Conservation (phyloP, 2,329 filamentous ascomycete genomes). For the Lecanicillium sp. region DNA sequence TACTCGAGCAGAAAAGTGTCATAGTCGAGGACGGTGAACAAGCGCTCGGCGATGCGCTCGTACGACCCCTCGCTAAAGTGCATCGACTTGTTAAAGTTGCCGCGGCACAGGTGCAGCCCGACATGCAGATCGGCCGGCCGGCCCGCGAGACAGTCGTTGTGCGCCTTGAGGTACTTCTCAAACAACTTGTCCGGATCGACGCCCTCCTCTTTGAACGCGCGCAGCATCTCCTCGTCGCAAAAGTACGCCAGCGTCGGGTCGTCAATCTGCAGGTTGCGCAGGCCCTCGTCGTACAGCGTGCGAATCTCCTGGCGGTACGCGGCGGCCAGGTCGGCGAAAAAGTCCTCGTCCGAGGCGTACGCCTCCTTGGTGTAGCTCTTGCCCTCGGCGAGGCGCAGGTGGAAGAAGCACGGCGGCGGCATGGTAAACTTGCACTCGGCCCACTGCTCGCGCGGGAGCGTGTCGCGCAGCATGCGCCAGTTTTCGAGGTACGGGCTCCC, state of each 20-base stretch:
- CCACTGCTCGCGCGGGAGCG: slow-evolving; percentile 50
- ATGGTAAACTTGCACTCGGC: slow-evolving; percentile 61
- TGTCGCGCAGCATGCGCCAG: slow-evolving; percentile 28
- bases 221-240: slow-evolving; percentile 60
- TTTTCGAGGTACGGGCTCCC: slow-evolving; percentile 35
- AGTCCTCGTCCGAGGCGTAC: slow-evolving; percentile 44
- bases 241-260: slow-evolving; percentile 60
- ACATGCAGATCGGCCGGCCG: slow-evolving; percentile 60
- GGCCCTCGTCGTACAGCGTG: slow-evolving; percentile 46
- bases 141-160: slow-evolving; percentile 60
- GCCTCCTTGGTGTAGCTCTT: slow-evolving; percentile 45
- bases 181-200: slow-evolving; percentile 57
- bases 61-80: slow-evolving; percentile 59
- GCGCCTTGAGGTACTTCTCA: slow-evolving; percentile 62
- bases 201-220: slow-evolving; percentile 49
- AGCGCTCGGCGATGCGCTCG: slow-evolving; percentile 52
- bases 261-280: slow-evolving; percentile 52
- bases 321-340: slow-evolving; percentile 48
- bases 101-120: slow-evolving; percentile 56
- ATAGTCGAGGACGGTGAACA: slow-evolving; percentile 51
- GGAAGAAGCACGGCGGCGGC: slow-evolving; percentile 62
- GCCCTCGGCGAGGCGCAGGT: slow-evolving; percentile 42
- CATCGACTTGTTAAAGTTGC: slow-evolving; percentile 55
- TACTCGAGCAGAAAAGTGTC: slow-evolving; percentile 57
- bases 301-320: slow-evolving; percentile 48